A percentile compares a stretch with the other conserved stretches of the same genome.
These are phyloP conservation scores for Calonectria multiphialidica DNA, from an alignment of 2,329 filamentous ascomycete species.

Conservation along the genomic window DNA sequence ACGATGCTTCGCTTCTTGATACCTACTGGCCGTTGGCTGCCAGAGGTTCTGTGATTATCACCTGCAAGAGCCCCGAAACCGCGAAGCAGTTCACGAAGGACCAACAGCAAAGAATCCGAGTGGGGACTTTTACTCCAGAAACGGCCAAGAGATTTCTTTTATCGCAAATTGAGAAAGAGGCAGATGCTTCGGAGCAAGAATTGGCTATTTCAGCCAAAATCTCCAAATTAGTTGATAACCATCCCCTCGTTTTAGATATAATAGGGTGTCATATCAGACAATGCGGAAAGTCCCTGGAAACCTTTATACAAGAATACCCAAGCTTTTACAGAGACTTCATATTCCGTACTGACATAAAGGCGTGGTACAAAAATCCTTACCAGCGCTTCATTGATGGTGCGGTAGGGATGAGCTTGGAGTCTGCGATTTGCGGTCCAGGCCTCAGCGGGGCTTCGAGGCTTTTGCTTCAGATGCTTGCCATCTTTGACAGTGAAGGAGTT, in stretches of 20 bases:
- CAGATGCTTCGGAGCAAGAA: background rate
- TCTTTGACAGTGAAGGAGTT: background rate
- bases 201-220: background rate
- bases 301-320: background rate
- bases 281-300: background rate
- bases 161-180: background rate
- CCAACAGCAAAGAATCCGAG: background rate
- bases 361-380: background rate
- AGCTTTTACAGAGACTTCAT: background rate
- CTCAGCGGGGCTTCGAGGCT: background rate
- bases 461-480: background rate
- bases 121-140: background rate
- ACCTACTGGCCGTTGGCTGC: background rate
- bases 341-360: background rate
- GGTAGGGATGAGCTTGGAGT: background rate
- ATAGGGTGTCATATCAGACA: background rate
- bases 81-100: background rate
- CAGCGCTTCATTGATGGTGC: background rate
- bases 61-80: constrained; percentile 2
- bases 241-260: background rate
- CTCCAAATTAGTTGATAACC: background rate
- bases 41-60: background rate
- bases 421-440: background rate
- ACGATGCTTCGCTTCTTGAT: background rate
- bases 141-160: background rate